Conservation (phyloP, 495 filamentous ascomycete genomes). For the Talaromyces stipitatus region DNA sequence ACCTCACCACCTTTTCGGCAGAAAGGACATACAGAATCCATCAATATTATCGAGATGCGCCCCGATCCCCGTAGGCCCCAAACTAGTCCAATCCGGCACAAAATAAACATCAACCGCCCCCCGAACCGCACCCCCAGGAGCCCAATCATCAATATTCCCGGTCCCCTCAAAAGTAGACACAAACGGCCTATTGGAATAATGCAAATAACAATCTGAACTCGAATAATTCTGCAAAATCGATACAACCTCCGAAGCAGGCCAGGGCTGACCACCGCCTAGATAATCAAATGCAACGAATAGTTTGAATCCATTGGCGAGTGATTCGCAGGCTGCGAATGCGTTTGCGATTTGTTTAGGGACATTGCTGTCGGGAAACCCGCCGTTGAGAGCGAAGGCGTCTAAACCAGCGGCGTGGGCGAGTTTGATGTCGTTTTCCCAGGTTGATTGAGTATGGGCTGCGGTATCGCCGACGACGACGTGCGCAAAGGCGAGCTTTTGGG, state of each 20-base stretch:
- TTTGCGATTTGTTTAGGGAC: conserved; percentile 39
- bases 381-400: conserved; percentile 67
- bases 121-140: conserved; percentile 34
- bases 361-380: conserved; percentile 45
- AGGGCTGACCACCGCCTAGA: conserved; percentile 39
- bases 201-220: conserved; percentile 41
- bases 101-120: conserved; percentile 40
- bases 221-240: conserved; percentile 49
- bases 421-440: conserved; percentile 55
- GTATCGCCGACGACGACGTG: conserved; percentile 31
- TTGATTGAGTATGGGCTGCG: conserved; percentile 22
- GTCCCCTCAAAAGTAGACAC: conserved; percentile 70
- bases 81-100: conserved; percentile 55
- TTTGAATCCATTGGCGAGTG: conserved; percentile 41
- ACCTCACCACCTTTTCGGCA: not conserved
- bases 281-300: conserved; percentile 68
- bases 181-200: conserved; percentile 48
- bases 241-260: conserved; percentile 48
- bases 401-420: conserved; percentile 56
- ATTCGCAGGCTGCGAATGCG: conserved; percentile 49
- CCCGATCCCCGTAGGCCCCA: conserved; percentile 43
- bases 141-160: conserved; percentile 49
- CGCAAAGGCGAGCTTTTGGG: conserved; percentile 20
- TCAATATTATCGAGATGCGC: conserved; percentile 42
- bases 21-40: conserved; percentile 23